phyloP scores from a whole-genome alignment of 352 stramenopile species.

The Globisporangium ultimum region DNA sequence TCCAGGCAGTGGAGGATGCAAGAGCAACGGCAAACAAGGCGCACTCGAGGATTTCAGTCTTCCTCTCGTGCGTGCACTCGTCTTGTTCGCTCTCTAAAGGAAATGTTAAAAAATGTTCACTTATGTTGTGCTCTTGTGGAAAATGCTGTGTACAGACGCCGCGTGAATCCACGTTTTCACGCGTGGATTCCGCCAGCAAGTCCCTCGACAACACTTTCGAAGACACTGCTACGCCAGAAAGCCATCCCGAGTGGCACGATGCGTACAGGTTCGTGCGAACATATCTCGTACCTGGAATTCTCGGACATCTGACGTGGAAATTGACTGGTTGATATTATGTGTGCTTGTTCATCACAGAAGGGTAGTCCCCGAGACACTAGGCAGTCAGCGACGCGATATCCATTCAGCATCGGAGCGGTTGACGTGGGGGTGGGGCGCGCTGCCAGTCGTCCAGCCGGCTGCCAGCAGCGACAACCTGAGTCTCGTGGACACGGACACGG shows the following conservation, averaged over 20 bases:
- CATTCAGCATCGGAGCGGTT: constrained; percentile 26
- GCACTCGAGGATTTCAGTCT: constrained; percentile 3
- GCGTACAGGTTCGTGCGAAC: constrained; percentile 24
- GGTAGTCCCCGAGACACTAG: constrained; percentile 9
- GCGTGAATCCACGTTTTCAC: too few species aligned
- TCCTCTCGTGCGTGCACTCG: not conserved
- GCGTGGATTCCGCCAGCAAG: too few species aligned
- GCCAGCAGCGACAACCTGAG: not conserved
- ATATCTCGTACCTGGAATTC: too few species aligned
- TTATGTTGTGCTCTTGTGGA: not conserved
- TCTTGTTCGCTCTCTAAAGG: too few species aligned
- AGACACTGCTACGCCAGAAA: too few species aligned
- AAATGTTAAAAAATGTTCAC: too few species aligned
- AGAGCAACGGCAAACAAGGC: not conserved
- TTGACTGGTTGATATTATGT: not conserved
- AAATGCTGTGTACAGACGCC: too few species aligned
- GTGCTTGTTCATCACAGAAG: not conserved
- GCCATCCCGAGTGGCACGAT: constrained; percentile 27
- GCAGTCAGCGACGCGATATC: constrained; percentile 9
- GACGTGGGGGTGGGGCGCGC: constrained; percentile 48
- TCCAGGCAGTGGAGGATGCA: not conserved
- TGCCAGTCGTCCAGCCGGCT: constrained; percentile 33
- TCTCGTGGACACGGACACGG: constrained; percentile 12
- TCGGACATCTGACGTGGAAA: not conserved
- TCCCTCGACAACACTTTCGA: too few species aligned